phyloP scores from a whole-genome alignment of 2,329 filamentous ascomycete species.

The Paecilomyces formosus region DNA sequence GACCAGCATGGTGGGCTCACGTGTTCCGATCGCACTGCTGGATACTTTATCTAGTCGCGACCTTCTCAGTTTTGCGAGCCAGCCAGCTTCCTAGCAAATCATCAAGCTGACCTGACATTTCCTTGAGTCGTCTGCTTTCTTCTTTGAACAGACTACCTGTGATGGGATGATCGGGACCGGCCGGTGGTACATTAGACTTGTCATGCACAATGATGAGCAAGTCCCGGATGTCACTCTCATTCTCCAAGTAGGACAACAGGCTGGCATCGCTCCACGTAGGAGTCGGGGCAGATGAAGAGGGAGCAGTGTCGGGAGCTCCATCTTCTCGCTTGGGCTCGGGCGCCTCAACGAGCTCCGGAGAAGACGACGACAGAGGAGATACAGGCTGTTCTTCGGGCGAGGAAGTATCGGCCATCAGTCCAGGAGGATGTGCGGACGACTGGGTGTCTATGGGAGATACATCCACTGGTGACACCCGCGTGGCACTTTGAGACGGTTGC shows the following conservation, averaged over 20 bases:
- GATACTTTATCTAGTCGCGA: conserved; percentile 9
- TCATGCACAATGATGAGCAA: conserved; percentile 88
- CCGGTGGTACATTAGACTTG: conserved; percentile 73
- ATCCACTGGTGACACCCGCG: conserved; percentile 63
- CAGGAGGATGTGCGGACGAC: conserved; percentile 46
- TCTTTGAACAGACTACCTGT: conserved; percentile 75
- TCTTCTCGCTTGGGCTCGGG: conserved; percentile 24
- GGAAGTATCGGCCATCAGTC: conserved; percentile 62
- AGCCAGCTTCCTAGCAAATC: conserved; percentile 79
- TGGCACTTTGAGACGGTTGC: conserved; percentile 27
- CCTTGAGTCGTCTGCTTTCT: conserved; percentile 75
- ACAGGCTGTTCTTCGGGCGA: conserved; percentile 58
- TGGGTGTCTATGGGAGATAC: conserved; percentile 50
- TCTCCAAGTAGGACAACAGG: conserved; percentile 83
- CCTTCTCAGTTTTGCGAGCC: conserved; percentile 32
- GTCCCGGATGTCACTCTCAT: conserved; percentile 80
- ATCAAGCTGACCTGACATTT: conserved; percentile 86
- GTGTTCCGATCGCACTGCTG: not conserved
- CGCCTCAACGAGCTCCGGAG: conserved; percentile 20
- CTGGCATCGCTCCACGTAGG: conserved; percentile 80
- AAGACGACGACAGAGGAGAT: conserved; percentile 55
- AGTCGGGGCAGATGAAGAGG: conserved; percentile 48
- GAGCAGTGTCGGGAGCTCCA: conserved; percentile 45
- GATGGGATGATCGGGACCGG: conserved; percentile 76
- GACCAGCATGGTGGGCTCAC: no score